These are phyloP conservation scores for Trifolium subterraneum DNA, from an alignment of 306 rosid genomes.

Conservation along the genomic window DNA sequence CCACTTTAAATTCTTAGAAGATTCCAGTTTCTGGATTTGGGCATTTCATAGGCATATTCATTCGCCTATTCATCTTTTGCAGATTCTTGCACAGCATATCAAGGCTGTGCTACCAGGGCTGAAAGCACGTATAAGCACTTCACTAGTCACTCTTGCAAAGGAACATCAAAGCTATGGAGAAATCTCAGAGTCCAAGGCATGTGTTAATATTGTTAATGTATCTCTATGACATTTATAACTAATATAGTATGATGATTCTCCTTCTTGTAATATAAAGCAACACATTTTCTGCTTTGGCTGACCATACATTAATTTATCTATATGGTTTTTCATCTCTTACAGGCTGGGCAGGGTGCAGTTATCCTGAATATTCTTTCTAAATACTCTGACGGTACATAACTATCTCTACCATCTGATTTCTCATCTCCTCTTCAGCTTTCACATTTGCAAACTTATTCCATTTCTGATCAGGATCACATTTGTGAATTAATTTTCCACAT, in stretches of 20 bases:
- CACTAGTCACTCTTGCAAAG: constrained; percentile 80
- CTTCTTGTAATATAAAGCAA: constrained; percentile 36
- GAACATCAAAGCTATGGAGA: constrained; percentile 92
- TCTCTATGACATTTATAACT: constrained; percentile 13
- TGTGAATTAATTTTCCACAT: constrained; percentile 19
- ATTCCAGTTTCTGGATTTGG: constrained; percentile 27
- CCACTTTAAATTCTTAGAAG: constrained; percentile 6
- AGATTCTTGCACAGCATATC: constrained; percentile 89
- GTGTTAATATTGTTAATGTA: constrained; percentile 36
- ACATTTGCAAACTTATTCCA: constrained; percentile 21
- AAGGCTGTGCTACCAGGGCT: constrained; percentile 83
- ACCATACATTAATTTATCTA: constrained; percentile 26
- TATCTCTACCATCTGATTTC: constrained; percentile 15
- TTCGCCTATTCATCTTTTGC: constrained; percentile 47
- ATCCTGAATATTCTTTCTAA: constrained; percentile 90
- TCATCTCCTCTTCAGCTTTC: constrained; percentile 1
- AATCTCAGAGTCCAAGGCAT: constrained; percentile 89
- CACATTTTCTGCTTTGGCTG: constrained; percentile 24
- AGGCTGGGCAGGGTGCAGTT: constrained; percentile 98
- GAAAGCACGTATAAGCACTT: constrained; percentile 79
- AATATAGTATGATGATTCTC: constrained; percentile 13
- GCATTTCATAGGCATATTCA: constrained; percentile 33
- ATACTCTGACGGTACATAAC: constrained; percentile 76
- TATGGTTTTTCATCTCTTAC: constrained; percentile 34
- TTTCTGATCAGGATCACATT: background rate